Base-by-base conservation (phyloP, 768 basidiomycete genomes). In the Calocera viscosa region DNA sequence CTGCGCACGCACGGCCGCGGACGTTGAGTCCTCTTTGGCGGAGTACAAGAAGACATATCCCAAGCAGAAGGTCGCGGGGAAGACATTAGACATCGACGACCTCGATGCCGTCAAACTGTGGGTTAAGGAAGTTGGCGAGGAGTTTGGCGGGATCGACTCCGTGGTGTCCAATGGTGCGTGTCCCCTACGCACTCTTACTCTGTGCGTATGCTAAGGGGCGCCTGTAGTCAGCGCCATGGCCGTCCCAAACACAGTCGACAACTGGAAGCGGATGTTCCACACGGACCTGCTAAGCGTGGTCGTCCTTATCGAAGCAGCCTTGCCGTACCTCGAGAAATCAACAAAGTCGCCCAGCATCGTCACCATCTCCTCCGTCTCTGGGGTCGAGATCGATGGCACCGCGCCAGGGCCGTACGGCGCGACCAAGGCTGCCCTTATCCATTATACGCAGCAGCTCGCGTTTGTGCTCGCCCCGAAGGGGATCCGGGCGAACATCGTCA, bases 381-480 rank as follows among this genome's bases (percentile, higher is more conserved):
- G 63, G n/a, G 34, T 35, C 63, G 63, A 64, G 35, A 2, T 64
- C n/a, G 63, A 64, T 22, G 33, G 33, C 30, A 64, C 63, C 11
- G 63, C 24, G 12, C 63, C 63, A 3, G 63, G 63, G 2, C 63
- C 63, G 63, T 64, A 64, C 35, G 63, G 63, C 12, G 63, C 63
- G 63, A 35, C 38, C 5, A 64, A 64, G 35, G 63, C 63, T 16
- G 63, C 63, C 32, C 24, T 64, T 30, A 40, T 40, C 16, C 63
- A 64, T n/a, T 40, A 64, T 40, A 64, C 38, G 63, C 63, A 64
- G 63, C 34, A 40, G 63, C 34, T 64, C 11, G 63, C 63, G 34
- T 28, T 35, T 12, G 34, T 35, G 11, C 34, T 64, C 7, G 38
- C 63, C 32, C 63, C 63, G 12, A 64, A 64, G 63, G 38, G 38